phyloP scores from a whole-genome alignment of 2,329 filamentous ascomycete genomes.

The Aspergillus latus region DNA sequence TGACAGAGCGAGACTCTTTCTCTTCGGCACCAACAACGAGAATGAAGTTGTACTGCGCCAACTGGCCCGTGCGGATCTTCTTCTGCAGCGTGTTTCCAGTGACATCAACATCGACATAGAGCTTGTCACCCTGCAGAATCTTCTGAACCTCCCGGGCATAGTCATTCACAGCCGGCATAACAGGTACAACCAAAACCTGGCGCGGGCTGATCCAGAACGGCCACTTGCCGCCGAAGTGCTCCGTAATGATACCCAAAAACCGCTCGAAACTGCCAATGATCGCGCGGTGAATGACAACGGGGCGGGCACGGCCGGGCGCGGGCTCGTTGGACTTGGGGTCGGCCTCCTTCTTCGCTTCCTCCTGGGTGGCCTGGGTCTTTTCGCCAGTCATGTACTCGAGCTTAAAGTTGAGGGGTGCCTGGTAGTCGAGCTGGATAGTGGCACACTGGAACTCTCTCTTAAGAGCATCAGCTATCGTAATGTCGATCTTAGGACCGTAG shows the following conservation, averaged over 20 bases:
- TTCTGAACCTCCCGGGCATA: conserved; percentile 50
- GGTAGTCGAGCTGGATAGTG: conserved; percentile 92
- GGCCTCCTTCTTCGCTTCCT: conserved; percentile 37
- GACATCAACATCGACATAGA: conserved; percentile 51
- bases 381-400: conserved; percentile 81
- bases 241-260: conserved; percentile 52
- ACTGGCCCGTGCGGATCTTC: conserved; percentile 52
- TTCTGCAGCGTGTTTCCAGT: conserved; percentile 53
- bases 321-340: conserved; percentile 41
- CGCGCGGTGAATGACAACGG: conserved; percentile 53
- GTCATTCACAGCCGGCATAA: conserved; percentile 51
- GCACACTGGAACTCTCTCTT: conserved; percentile 84
- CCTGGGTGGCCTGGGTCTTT: conserved; percentile 41
- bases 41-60: conserved; percentile 54
- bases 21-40: conserved; percentile 64
- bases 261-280: conserved; percentile 54
- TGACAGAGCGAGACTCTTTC: conserved; percentile 59
- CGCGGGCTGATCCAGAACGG: conserved; percentile 55
- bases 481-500: conserved; percentile 98
- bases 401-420: conserved; percentile 80
- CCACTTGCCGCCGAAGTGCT: conserved; percentile 55
- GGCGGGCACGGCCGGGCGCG: conserved; percentile 47
- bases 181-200: conserved; percentile 52
- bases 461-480: conserved; percentile 86
- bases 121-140: conserved; percentile 46